Base-by-base conservation (phyloP, 140 eudicot genomes). In the Oenanthe javanica region DNA sequence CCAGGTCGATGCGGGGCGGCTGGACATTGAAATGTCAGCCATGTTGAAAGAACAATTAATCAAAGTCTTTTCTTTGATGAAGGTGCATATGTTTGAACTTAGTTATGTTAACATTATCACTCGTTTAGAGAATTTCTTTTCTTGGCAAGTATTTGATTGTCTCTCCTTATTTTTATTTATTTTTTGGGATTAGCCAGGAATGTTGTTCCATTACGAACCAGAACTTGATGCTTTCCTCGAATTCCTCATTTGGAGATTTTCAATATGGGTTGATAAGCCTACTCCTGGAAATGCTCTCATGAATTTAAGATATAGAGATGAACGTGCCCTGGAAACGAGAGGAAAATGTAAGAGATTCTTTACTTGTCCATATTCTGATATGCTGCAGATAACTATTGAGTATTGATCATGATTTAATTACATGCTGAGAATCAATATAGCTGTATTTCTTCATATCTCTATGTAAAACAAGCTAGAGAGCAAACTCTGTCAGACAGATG, bases 151-250 rank as follows among this genome's bases (percentile, higher is more conserved):
- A 81, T 80, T 85, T 86, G 80, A 90, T 86, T 82, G 80, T 82
- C 43, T 86, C 81, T 85, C 54, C 49, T 52, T 79, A 43, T 31
- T 84, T 76, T 75, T 43, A 43, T 43, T 1, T 36, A 5, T 43
- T 86, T 72, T 86, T 89, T 87, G 97, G 89, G 80, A 87, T 91
- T 93, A 95, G 99, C 99, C 99, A 93, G 99, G 99, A 85, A 83
- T 95, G 84, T 86, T 95, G 85, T 95, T 93, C 83, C 99, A 95
- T 83, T 93, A 93, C 74, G 99, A 95, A 83, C 87, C 99, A 11
- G 97, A 95, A 86, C 97, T 95, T 42, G 99, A 95, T 84, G 99
- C 99, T 40, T 95, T 95, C 86, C 99, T 92, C 46, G 99, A 95
- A 87, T 95, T 95, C 89, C 95, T 95, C 25, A 95, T 95, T 27